Percentiles rank a stretch among this genome's conserved stretches.
Conservation (phyloP, 768 basidiomycete genomes). For the Kwoniella botswanensis region DNA sequence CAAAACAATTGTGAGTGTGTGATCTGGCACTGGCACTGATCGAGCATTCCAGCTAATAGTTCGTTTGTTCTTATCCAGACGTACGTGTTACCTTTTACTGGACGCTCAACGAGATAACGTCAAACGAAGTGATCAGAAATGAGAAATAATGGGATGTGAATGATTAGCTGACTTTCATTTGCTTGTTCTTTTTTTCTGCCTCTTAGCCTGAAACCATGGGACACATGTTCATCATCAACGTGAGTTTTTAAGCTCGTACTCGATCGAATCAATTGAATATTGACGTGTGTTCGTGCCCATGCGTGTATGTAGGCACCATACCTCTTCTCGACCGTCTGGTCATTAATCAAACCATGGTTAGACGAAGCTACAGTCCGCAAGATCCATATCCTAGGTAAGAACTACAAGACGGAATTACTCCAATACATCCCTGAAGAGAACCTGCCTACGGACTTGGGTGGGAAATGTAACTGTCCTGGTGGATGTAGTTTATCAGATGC, state of each 20-base stretch:
- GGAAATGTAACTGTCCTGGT: constrained; percentile 73
- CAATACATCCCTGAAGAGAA: constrained; percentile 83
- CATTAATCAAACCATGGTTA: constrained; percentile 86
- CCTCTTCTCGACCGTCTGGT: constrained; percentile 87
- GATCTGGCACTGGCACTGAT: background rate
- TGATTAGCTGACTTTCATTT: background rate
- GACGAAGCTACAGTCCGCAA: constrained; percentile 94
- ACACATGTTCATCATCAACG: constrained; percentile 98
- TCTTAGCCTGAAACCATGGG: constrained; percentile 68
- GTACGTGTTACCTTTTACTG: constrained; percentile 6
- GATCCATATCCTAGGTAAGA: constrained; percentile 82
- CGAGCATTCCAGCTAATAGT: background rate
- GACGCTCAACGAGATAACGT: background rate
- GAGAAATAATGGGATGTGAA: background rate
- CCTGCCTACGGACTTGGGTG: constrained; percentile 84
- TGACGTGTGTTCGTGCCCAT: no score
- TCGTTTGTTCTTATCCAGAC: constrained; percentile 8
- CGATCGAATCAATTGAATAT: background rate
- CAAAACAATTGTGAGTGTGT: constrained; percentile 71
- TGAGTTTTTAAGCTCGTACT: constrained; percentile 27
- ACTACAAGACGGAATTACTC: constrained; percentile 76
- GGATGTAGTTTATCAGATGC: constrained; percentile 88
- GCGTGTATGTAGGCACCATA: constrained; percentile 67
- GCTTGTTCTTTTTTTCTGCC: background rate
- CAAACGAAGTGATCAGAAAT: background rate